Base-by-base conservation (phyloP, 257 asterid species). In the Parsonsia alboflavescens region DNA sequence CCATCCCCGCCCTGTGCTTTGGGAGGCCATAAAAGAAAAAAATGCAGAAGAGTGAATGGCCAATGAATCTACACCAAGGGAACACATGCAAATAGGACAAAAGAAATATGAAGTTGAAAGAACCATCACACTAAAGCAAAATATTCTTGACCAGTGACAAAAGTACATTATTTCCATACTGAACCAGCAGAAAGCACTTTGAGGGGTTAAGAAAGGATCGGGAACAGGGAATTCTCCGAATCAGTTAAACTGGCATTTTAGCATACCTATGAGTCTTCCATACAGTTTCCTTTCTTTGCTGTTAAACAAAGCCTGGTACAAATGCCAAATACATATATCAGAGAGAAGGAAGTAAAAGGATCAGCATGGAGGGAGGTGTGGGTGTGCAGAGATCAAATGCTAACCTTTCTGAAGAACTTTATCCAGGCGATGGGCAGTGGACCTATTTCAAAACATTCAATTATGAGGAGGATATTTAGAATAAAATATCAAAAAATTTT, bases 181-280 rank as follows among this genome's bases (percentile, higher is more conserved):
- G 30, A 57, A 24, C 64, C 64, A 41, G 21, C 2, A n/a, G 11
- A 68, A 11, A 45, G 15, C 7, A 12, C 2, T 1, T n/a, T 11
- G 56, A 48, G 39, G 28, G 48, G 24, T 4, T 6, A 21, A 7
- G 1, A 10, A 17, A 53, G 45, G n/a, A 53, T 22, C 11, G 59
- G 73, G 13, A 22, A 2, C 2, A 48, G 54, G 56, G n/a, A 46
- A 12, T 15, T 62, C 13, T 15, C 62, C 1, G 19, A 67, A 45
- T 46, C 73, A 36, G 33, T 9, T 54, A n/a, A 12, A 9, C 62
- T 8, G 11, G 22, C 26, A 58, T 26, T 42, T 52, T 52, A 57
- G 70, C 73, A 49, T 92, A 92, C 97, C 93, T 78, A 90, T 88
- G 79, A 92, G 79, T 50, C 97, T 85, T 76, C 98, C 98, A 69